These are phyloP conservation scores for Megacollybia marginata DNA, from an alignment of 768 basidiomycete genomes.

Conservation along the genomic window DNA sequence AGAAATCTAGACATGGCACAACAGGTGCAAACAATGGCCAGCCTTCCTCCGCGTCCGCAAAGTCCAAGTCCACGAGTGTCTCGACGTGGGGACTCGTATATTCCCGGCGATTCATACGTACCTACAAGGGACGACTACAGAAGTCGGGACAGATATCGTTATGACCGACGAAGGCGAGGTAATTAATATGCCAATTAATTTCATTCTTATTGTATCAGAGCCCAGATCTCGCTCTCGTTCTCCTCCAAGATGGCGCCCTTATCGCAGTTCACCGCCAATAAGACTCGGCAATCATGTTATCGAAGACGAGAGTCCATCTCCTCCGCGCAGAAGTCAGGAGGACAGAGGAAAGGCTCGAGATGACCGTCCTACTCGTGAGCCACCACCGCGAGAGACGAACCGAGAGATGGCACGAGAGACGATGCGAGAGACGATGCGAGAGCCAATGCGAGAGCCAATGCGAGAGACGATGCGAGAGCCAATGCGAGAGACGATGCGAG, in stretches of 20 bases:
- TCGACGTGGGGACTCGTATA: neutral
- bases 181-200: neutral
- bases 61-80: neutral
- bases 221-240: neutral
- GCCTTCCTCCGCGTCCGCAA: neutral
- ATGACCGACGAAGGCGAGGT: neutral
- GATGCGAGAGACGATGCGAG: no score
- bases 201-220: neutral
- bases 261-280: neutral
- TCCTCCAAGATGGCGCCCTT: neutral
- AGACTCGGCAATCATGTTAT: neutral
- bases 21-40: neutral
- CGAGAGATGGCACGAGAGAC: no score
- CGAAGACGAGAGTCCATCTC: neutral
- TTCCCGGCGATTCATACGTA: neutral
- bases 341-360: neutral
- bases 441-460: neutral
- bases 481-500: neutral
- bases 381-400: neutral
- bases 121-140: neutral
- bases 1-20: conserved; percentile 40
- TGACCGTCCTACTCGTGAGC: neutral
- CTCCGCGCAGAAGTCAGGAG: neutral
- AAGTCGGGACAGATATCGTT: neutral
- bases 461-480: neutral